Evolutionary conservation across 257 asterid genomes (phyloP).

Genomic region (Coffea canephora): DNA sequence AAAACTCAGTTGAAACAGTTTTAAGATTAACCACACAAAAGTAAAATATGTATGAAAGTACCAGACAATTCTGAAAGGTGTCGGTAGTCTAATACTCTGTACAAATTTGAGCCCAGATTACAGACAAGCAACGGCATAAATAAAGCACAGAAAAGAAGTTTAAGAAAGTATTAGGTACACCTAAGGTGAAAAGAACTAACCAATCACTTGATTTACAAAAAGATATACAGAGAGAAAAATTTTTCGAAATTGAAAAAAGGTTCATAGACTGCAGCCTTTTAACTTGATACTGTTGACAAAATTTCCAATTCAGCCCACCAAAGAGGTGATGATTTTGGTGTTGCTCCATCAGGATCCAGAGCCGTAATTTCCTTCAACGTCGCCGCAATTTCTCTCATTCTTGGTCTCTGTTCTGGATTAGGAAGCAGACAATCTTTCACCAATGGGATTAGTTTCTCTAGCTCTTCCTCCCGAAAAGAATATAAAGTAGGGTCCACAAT

Average conservation of each 20-base stretch:
- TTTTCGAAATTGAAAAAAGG: no score
- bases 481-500: slow-evolving; percentile 61
- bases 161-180: background rate
- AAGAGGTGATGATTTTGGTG: slow-evolving; percentile 37
- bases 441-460: slow-evolving; percentile 44
- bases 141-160: background rate
- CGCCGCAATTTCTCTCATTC: slow-evolving; percentile 46
- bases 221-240: background rate
- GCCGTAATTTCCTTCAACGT: slow-evolving; percentile 59
- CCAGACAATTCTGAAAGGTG: background rate
- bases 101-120: slow-evolving; percentile 3
- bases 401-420: slow-evolving; percentile 43
- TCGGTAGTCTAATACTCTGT: background rate
- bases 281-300: slow-evolving; percentile 22
- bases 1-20: background rate
- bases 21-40: background rate
- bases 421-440: slow-evolving; percentile 47
- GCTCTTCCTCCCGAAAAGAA: slow-evolving; percentile 47
- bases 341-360: slow-evolving; percentile 32
- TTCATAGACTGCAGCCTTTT: background rate
- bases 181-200: background rate
- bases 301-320: slow-evolving; percentile 43
- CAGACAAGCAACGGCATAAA: background rate
- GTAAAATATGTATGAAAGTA: background rate
- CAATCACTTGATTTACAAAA: background rate